Conservation (phyloP, 441 rosid species). For the Sinapis alba region DNA sequence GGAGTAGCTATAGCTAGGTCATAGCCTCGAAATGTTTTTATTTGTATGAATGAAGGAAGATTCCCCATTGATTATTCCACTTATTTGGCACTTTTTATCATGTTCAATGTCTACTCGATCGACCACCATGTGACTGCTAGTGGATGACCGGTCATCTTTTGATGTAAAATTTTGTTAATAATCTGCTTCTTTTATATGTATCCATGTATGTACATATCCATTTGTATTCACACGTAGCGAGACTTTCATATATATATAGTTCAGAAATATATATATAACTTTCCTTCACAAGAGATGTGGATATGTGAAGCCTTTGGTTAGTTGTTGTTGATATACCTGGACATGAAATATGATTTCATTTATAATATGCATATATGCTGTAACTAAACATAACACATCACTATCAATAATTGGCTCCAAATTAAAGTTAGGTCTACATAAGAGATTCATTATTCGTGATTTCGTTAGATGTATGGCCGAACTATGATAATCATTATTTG, state of each 20-base stretch:
- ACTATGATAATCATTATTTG: background rate
- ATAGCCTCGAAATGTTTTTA: constrained; percentile 22
- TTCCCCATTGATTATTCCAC: constrained; percentile 33
- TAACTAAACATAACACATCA: background rate
- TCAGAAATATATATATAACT: background rate
- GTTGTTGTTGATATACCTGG: background rate
- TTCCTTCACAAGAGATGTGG: background rate
- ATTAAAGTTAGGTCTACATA: background rate
- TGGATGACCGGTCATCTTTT: constrained; percentile 33
- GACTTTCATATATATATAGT: background rate
- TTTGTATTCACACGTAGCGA: constrained; percentile 7
- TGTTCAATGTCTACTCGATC: constrained; percentile 34
- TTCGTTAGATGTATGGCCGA: background rate
- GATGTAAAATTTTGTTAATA: background rate
- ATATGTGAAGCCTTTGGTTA: constrained; percentile 8
- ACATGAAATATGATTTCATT: background rate
- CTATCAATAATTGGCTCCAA: background rate
- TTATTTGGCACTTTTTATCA: constrained; percentile 32
- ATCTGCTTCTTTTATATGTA: background rate
- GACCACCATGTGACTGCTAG: constrained; percentile 34
- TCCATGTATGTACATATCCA: background rate
- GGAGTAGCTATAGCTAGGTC: constrained; percentile 24
- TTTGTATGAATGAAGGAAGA: constrained; percentile 28
- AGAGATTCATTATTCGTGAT: background rate
- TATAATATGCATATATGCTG: background rate